Base-by-base conservation (phyloP, 2,329 filamentous ascomycete species). In the Neodidymelliopsis sp. region DNA sequence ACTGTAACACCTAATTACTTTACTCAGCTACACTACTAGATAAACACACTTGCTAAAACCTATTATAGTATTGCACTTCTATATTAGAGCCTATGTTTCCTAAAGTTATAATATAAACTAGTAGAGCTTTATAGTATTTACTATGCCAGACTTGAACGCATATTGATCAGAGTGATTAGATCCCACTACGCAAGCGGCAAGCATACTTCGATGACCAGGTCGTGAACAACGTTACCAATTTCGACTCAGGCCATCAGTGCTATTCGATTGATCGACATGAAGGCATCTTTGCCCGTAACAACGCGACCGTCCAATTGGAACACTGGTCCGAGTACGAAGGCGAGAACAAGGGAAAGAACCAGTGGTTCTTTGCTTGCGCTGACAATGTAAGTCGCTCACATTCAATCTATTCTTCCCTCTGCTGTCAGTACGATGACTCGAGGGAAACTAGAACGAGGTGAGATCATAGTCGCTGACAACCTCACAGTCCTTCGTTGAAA, bases 341-440 rank as follows among this genome's bases (percentile, higher is more conserved):
- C 4, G 71, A 74, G 29, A 70, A 69, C 20, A 73, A 75, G 20
- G 63, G 65, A 8, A 62, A 60, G 1, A 68, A 68, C 42, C 63
- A 76, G 49, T 76, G 74, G 0, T 79, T 75, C 61, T 79, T 78
- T 53, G 77, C 77, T 6, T 80, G 77, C 51, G 71, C 76, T 1
- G 77, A 80, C 45, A 67, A 79, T n/a, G 62, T 67, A 40, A 19
- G 56, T 60, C 18, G 25, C 11, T n/a, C 11, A n/a, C 22, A 11
- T 2, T 30, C 6, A 9, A 13, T n/a, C 8, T 25, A 6, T 18
- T 4, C 15, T 28, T 8, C 29, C 5, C 6, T 40, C n/a, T n/a
- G n/a, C n/a, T n/a, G n/a, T n/a, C n/a, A n/a, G n/a, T n/a, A n/a
- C n/a, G n/a, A n/a, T n/a, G n/a, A n/a, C n/a, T n/a, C n/a, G n/a